These are phyloP conservation scores for Elymus sibiricus DNA, from an alignment of 176 grass and related monocot genomes.

Conservation along the genomic window DNA sequence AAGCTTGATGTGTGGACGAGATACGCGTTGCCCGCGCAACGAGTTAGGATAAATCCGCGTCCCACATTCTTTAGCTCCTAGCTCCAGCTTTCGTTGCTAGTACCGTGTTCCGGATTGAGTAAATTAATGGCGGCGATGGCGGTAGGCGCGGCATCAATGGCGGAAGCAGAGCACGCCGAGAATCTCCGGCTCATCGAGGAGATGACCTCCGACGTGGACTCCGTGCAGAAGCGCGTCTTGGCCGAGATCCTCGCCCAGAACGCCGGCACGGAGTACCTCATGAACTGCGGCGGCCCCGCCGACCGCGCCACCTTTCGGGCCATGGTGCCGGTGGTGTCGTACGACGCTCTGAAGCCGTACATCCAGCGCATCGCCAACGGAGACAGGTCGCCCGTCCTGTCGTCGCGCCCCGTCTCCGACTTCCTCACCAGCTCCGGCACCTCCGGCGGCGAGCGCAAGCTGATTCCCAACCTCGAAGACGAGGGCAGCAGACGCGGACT, in stretches of 20 bases:
- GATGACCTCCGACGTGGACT: slow-evolving; percentile 45
- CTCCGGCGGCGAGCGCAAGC: slow-evolving; percentile 61
- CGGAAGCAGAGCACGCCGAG: slow-evolving; percentile 18
- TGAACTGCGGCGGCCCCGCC: slow-evolving; percentile 33
- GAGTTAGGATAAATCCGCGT: too few species aligned
- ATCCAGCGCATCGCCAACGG: slow-evolving; percentile 68
- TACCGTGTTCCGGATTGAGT: too few species aligned
- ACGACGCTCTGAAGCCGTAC: slow-evolving; percentile 58
- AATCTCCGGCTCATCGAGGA: slow-evolving; percentile 62
- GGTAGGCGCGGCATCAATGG: too few species aligned
- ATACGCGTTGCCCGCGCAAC: too few species aligned
- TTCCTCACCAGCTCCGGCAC: slow-evolving; percentile 71
- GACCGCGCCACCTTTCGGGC: slow-evolving; percentile 45
- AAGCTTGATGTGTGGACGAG: too few species aligned
- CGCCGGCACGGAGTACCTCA: slow-evolving; percentile 51
- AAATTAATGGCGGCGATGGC: too few species aligned
- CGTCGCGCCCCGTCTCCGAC: slow-evolving; percentile 53
- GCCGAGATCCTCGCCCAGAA: slow-evolving; percentile 56
- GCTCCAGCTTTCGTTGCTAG: too few species aligned
- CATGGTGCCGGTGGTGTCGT: slow-evolving; percentile 53
- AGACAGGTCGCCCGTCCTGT: slow-evolving; percentile 56
- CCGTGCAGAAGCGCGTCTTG: slow-evolving; percentile 45
- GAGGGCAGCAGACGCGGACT: slow-evolving; percentile 56
- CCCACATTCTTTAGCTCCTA: too few species aligned
- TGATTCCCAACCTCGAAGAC: slow-evolving; percentile 64